These are phyloP conservation scores for Filobasidium wieringae DNA, from an alignment of 768 basidiomycete genomes.

Conservation along the genomic window DNA sequence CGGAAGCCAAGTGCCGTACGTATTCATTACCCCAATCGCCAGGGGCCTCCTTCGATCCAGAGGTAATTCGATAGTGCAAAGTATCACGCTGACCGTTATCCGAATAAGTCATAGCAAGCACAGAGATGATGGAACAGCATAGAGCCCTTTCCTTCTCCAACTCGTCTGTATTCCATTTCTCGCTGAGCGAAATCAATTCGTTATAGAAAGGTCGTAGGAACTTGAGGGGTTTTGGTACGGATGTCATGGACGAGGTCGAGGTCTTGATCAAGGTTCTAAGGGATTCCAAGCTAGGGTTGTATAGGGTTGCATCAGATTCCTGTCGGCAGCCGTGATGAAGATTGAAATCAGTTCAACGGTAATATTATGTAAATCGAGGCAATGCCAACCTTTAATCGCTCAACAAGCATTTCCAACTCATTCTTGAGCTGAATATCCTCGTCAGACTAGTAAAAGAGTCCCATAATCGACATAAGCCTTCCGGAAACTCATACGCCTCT, in stretches of 20 bases:
- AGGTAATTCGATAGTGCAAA: slow-evolving; percentile 77
- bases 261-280: slow-evolving; percentile 86
- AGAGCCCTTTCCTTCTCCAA: slow-evolving; percentile 50
- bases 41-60: slow-evolving; percentile 57
- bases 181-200: slow-evolving; percentile 68
- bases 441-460: slow-evolving; percentile 55
- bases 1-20: slow-evolving; percentile 88
- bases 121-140: slow-evolving; percentile 93
- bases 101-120: slow-evolving; percentile 98
- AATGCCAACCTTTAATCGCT: slow-evolving; percentile 69
- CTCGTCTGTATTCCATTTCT: slow-evolving; percentile 59
- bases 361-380: background rate
- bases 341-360: background rate
- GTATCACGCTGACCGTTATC: slow-evolving; percentile 95
- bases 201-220: slow-evolving; percentile 93
- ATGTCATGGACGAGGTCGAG: slow-evolving; percentile 97
- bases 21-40: slow-evolving; percentile 99
- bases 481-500: background rate
- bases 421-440: slow-evolving; percentile 86
- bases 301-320: slow-evolving; percentile 78
- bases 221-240: slow-evolving; percentile 96
- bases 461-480: background rate
- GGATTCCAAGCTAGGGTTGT: slow-evolving; percentile 83
- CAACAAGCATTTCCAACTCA: slow-evolving; percentile 93
- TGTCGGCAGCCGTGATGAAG: slow-evolving; percentile 33